These are phyloP conservation scores for Boletus rufocinnamomeus DNA, from an alignment of 768 basidiomycete species.

Conservation along the genomic window DNA sequence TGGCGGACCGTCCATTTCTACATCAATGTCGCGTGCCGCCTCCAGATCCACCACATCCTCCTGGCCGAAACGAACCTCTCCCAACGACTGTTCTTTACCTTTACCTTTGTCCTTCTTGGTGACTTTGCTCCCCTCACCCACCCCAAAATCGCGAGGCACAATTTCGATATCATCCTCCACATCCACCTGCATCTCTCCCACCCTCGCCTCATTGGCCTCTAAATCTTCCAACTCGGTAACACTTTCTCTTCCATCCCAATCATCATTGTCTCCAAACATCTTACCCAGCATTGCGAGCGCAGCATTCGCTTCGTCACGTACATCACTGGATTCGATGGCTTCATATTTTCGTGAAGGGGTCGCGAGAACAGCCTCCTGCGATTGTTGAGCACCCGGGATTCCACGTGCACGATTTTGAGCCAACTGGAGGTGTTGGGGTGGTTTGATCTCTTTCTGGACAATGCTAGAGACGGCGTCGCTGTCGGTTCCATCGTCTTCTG, in stretches of 20 bases:
- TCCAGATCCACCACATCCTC: conserved; percentile 1
- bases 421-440: neutral
- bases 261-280: conserved; percentile 53
- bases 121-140: neutral
- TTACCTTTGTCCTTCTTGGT: conserved; percentile 8
- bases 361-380: neutral
- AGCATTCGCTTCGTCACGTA: conserved; percentile 19
- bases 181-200: conserved; percentile 6
- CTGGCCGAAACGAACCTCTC: neutral
- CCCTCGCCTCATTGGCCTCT: conserved; percentile 25
- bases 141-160: conserved; percentile 10
- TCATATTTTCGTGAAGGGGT: neutral
- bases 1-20: conserved; percentile 11
- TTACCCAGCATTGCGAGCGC: conserved; percentile 44
- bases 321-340: neutral
- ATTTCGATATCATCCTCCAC: conserved; percentile 31
- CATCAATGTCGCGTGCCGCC: conserved; percentile 5
- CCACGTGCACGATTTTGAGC: neutral
- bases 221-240: conserved; percentile 52
- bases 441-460: neutral
- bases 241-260: conserved; percentile 65
- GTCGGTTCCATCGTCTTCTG: neutral
- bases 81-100: conserved; percentile 30
- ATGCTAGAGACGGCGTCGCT: neutral
- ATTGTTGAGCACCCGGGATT: neutral